Evolutionary conservation across 2,329 filamentous ascomycete genomes (phyloP).

Genomic region (Dactylellina leptospora): DNA sequence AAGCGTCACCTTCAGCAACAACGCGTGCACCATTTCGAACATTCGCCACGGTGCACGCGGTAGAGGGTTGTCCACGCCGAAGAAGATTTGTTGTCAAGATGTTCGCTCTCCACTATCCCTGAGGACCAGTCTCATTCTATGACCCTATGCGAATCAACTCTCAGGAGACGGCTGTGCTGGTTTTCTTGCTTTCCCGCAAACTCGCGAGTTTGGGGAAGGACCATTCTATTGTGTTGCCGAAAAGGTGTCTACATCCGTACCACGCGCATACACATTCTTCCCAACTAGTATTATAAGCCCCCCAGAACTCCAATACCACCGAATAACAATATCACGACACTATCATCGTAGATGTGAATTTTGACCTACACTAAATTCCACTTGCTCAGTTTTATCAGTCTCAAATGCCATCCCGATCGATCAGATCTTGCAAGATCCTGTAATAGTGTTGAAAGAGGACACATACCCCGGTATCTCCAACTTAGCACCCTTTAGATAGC

Average conservation of each 20-base stretch:
- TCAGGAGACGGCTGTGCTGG: background rate
- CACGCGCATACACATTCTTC: background rate
- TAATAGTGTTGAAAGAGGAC: no score
- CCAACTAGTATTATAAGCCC: background rate
- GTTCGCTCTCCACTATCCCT: background rate
- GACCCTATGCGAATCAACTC: background rate
- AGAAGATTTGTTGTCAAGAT: background rate
- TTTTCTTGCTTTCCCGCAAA: background rate
- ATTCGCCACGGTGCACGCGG: background rate
- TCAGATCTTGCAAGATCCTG: no score
- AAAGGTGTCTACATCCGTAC: background rate
- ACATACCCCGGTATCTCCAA: no score
- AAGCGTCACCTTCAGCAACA: no score
- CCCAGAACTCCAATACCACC: no score
- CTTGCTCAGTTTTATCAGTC: no score
- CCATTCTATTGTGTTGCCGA: constrained; percentile 5
- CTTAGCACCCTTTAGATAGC: no score
- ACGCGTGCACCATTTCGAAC: background rate
- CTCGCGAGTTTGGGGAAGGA: background rate
- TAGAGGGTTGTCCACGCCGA: background rate
- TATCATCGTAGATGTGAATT: no score
- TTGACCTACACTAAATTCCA: no score
- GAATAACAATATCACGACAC: no score
- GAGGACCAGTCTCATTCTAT: background rate
- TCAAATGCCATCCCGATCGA: no score